Conservation (phyloP, 306 rosid genomes). For the Bauhinia variegata region DNA sequence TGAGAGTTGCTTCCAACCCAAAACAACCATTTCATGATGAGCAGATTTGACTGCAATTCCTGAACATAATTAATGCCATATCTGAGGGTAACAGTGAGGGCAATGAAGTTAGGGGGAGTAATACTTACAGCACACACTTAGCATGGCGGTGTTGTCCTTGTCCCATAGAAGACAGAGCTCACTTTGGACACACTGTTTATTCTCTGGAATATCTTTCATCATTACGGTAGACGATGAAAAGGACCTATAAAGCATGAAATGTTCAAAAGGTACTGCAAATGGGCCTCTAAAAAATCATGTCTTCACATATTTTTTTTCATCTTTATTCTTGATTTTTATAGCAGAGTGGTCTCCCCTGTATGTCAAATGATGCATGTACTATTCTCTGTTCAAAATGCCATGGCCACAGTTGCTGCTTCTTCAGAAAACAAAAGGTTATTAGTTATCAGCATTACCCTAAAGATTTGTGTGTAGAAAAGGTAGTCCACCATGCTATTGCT, state of each 20-base stretch:
- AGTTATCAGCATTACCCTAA: no score
- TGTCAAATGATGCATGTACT: conserved; percentile 20
- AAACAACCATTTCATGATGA: conserved; percentile 35
- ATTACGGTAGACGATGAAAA: conserved; percentile 54
- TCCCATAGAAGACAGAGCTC: conserved; percentile 52
- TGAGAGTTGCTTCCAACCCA: conserved; percentile 33
- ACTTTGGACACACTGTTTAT: conserved; percentile 41
- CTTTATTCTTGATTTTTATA: conserved; percentile 22
- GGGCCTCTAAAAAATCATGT: conserved; percentile 39
- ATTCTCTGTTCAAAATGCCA: conserved; percentile 26
- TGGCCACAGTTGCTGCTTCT: conserved; percentile 1
- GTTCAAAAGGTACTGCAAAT: conserved; percentile 41
- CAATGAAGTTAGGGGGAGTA: conserved; percentile 31
- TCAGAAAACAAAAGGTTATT: conserved; percentile 17
- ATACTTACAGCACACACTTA: conserved; percentile 34
- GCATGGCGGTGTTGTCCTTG: conserved; percentile 55
- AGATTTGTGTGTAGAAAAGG: conserved; percentile 30
- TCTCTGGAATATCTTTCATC: conserved; percentile 58
- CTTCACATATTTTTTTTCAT: not conserved
- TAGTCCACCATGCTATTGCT: no score
- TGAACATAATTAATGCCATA: conserved; percentile 40
- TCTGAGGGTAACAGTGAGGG: conserved; percentile 39
- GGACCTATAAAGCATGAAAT: conserved; percentile 47
- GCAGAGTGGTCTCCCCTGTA: conserved; percentile 17
- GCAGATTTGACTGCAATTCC: conserved; percentile 41